These are phyloP conservation scores for Eutypella sp. DNA, from an alignment of 2,329 filamentous ascomycete species.

Conservation along the genomic window DNA sequence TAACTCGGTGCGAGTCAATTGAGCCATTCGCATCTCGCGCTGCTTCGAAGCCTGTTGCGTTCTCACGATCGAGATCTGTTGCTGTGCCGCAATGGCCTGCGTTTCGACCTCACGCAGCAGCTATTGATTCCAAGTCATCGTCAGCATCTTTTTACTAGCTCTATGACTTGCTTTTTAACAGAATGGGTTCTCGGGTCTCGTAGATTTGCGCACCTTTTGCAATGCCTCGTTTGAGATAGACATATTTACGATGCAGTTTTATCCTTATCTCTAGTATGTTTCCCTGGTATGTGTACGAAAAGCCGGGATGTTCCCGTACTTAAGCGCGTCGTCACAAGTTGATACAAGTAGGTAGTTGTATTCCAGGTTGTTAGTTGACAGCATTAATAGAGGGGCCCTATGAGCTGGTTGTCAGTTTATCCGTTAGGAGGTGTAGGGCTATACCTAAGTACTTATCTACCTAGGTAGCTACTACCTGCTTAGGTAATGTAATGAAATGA, in stretches of 20 bases:
- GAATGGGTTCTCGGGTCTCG: neutral
- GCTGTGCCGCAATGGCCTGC: constrained; percentile 81
- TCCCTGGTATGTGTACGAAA: no score
- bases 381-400: no score
- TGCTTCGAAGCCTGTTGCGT: constrained; percentile 81
- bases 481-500: neutral
- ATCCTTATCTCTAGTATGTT: no score
- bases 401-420: no score
- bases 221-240: constrained; percentile 91
- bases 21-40: constrained; percentile 80
- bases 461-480: neutral
- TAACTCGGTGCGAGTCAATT: constrained; percentile 81
- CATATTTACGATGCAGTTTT: constrained; percentile 63
- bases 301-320: no score
- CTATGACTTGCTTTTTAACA: constrained; percentile 3
- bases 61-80: constrained; percentile 83
- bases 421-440: neutral
- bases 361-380: no score
- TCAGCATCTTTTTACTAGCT: constrained; percentile 3
- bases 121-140: no score
- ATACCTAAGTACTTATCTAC: neutral
- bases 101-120: constrained; percentile 90
- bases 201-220: constrained; percentile 84
- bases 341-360: no score
- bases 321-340: no score